These are phyloP conservation scores for Seiridium unicorne DNA, from an alignment of 2,329 filamentous ascomycete genomes.

Conservation along the genomic window DNA sequence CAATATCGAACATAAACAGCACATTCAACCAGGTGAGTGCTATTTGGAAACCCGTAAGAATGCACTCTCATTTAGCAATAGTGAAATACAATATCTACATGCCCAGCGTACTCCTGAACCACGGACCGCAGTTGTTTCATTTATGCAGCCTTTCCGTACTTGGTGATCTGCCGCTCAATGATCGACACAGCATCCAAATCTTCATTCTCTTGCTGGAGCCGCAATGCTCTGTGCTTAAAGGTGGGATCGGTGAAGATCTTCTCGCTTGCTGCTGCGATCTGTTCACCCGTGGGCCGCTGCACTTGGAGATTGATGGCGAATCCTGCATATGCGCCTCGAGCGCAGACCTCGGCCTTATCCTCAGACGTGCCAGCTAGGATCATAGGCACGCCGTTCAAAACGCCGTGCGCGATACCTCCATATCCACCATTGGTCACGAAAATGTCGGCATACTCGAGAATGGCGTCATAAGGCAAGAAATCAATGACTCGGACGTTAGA, in stretches of 20 bases:
- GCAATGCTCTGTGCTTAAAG: slow-evolving; percentile 12
- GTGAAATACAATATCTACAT: too few relatives aligned
- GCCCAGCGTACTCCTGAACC: too few relatives aligned
- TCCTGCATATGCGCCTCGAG: slow-evolving; percentile 40
- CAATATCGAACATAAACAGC: too few relatives aligned
- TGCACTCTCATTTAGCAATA: too few relatives aligned
- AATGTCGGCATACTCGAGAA: slow-evolving; percentile 32
- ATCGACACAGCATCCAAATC: slow-evolving; percentile 14
- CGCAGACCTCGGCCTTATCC: slow-evolving; percentile 39
- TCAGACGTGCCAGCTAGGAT: slow-evolving; percentile 41
- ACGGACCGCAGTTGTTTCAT: too few relatives aligned
- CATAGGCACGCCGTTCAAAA: slow-evolving; percentile 44
- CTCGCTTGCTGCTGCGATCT: background rate
- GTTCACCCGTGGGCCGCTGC: slow-evolving; percentile 18
- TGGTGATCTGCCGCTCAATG: slow-evolving; percentile 19
- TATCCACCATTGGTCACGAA: slow-evolving; percentile 50
- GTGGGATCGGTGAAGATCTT: slow-evolving; percentile 1
- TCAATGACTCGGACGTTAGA: slow-evolving; percentile 28
- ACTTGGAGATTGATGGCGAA: slow-evolving; percentile 42
- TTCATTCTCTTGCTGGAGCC: slow-evolving; percentile 31
- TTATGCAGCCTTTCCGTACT: slow-evolving; percentile 12
- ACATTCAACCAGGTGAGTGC: too few relatives aligned
- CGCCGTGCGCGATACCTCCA: slow-evolving; percentile 42
- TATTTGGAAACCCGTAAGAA: too few relatives aligned
- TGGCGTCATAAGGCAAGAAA: slow-evolving; percentile 31